A percentile compares a stretch with the other conserved stretches of the same genome.
These are phyloP conservation scores for Echinosophora koreensis DNA, from an alignment of 306 rosid genomes.

Conservation along the genomic window DNA sequence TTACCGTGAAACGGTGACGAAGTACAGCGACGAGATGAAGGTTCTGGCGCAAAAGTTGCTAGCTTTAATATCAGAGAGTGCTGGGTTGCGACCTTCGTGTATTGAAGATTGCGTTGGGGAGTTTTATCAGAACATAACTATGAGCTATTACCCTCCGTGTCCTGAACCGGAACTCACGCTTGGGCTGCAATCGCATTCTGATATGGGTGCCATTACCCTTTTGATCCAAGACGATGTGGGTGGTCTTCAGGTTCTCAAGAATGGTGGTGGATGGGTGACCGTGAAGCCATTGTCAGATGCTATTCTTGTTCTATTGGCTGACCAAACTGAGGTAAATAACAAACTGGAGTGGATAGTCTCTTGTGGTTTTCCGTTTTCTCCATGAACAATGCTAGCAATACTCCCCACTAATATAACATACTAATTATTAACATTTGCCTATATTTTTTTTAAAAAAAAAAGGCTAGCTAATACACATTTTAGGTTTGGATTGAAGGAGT, in stretches of 20 bases:
- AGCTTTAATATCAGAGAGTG: constrained; percentile 72
- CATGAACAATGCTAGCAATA: too few relatives aligned
- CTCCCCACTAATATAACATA: too few relatives aligned
- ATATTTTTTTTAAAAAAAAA: too few relatives aligned
- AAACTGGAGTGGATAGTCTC: too few relatives aligned
- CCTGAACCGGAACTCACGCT: constrained; percentile 91
- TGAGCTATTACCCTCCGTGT: constrained; percentile 86
- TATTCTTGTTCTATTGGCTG: constrained; percentile 82
- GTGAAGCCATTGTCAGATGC: constrained; percentile 72
- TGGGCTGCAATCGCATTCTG: constrained; percentile 93
- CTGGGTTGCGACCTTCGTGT: constrained; percentile 66
- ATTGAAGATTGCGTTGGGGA: constrained; percentile 77
- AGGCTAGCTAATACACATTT: too few relatives aligned
- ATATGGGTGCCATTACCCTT: constrained; percentile 80
- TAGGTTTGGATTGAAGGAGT: too few relatives aligned
- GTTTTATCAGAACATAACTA: constrained; percentile 80
- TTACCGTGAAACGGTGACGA: constrained; percentile 58
- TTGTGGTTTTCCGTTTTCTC: too few relatives aligned
- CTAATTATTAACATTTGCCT: too few relatives aligned
- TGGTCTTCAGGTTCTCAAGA: constrained; percentile 78
- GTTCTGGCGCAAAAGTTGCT: constrained; percentile 68
- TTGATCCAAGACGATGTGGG: constrained; percentile 87
- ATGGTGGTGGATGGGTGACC: constrained; percentile 63
- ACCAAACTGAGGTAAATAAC: constrained; percentile 85
- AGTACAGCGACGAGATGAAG: constrained; percentile 66